Conservation (phyloP, 371 early-diverging fungal species). For the Ordospora pajunii region DNA sequence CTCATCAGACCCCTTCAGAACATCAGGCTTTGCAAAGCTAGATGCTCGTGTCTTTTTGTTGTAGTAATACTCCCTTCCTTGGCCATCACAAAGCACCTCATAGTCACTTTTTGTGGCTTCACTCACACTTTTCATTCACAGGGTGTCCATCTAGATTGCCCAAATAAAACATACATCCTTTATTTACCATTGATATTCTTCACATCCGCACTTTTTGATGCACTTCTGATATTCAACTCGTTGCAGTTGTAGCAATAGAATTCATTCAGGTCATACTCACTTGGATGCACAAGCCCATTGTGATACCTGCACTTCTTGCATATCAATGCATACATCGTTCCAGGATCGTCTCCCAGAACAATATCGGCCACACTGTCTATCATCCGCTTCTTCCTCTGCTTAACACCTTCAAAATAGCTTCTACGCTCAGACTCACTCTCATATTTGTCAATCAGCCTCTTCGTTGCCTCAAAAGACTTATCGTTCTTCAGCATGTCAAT, state of each 20-base stretch:
- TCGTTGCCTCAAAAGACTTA: slow-evolving; percentile 72
- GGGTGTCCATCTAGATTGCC: neutral
- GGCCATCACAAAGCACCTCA: neutral
- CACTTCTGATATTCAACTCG: slow-evolving; percentile 17
- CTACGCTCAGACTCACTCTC: slow-evolving; percentile 61
- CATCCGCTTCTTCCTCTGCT: slow-evolving; percentile 66
- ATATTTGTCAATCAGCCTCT: slow-evolving; percentile 76
- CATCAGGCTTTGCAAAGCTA: neutral
- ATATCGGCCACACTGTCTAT: slow-evolving; percentile 71
- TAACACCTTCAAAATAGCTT: slow-evolving; percentile 11
- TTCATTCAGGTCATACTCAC: slow-evolving; percentile 66
- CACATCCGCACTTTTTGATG: slow-evolving; percentile 3
- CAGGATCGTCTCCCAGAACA: slow-evolving; percentile 58
- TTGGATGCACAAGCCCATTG: slow-evolving; percentile 76
- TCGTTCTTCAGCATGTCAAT: slow-evolving; percentile 78
- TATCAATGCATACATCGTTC: slow-evolving; percentile 75
- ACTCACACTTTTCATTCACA: neutral
- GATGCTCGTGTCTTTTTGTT: neutral
- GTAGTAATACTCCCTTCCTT: neutral
- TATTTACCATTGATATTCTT: neutral
- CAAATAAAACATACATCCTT: neutral
- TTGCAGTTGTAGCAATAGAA: slow-evolving; percentile 54
- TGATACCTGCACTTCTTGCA: slow-evolving; percentile 75
- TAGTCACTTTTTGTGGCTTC: neutral
- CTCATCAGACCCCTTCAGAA: neutral